Evolutionary conservation across 2,329 filamentous ascomycete genomes (phyloP), one percentile per base, ranked within the genome.

Genomic region (Fusarium nanum): DNA sequence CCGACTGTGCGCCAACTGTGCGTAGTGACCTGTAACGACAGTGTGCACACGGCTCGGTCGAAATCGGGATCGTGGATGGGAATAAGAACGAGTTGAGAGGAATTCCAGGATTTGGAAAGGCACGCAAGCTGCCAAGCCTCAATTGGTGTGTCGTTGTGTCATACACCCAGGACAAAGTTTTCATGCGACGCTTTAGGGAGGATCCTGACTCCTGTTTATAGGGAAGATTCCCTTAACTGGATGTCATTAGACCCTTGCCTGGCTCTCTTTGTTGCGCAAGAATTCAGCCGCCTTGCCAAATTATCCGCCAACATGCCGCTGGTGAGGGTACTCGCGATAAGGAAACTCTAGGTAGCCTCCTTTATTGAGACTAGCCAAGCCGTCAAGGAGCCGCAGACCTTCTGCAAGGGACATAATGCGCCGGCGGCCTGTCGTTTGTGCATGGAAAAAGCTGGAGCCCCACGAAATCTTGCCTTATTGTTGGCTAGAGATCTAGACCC

Each of bases 401-500:
- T 58, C 71, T 73, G 73, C 70, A 75, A 73, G 73, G 73, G 64
- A 60, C 67, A 73, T 62, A 55, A 67, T 67, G 61, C 48, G 53
- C 48, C 54, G 58, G 65, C 67, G 61, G 65, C 71, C 23, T 25
- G 34, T 52, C 34, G 22, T 20, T 59, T 70, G 71, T 59, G 64
- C 62, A 73, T 75, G 68, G 49, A 63, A 63, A 75, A 75, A 75
- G 70, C 68, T 73, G 70, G 72, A 75, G 73, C 73, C 73, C 73
- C 70, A 60, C 70, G 67, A 64, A 72, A 65, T 30, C 54, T 37
- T 49, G 70, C 70, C 71, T 71, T 72, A 64, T 58, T 61, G 61
- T 66, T 61, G 63, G 58, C 27, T 60, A 56, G 61, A 65, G 65
- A 75, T 74, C 73, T 68, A 70, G 63, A 65, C 61, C 73, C 63